phyloP scores from a whole-genome alignment of 2,329 filamentous ascomycete genomes.

The Fusarium luffae region DNA sequence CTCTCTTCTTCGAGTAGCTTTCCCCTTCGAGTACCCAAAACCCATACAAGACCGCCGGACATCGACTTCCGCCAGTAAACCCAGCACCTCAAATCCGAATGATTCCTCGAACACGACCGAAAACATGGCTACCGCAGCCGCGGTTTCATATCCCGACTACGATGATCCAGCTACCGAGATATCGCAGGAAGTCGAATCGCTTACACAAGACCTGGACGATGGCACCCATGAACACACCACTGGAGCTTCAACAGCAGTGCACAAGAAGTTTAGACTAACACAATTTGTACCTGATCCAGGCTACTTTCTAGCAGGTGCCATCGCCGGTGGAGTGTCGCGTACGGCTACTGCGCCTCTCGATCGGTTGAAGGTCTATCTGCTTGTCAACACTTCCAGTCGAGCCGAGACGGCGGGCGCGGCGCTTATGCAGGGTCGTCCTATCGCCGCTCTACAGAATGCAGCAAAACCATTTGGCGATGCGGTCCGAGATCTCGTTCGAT shows the following conservation, averaged over 20 bases:
- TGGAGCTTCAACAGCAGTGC: slow-evolving; percentile 49
- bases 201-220: slow-evolving; percentile 48
- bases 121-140: slow-evolving; percentile 37
- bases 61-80: slow-evolving; percentile 26
- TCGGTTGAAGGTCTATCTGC: slow-evolving; percentile 95
- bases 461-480: slow-evolving; percentile 78
- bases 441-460: slow-evolving; percentile 73
- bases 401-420: slow-evolving; percentile 70
- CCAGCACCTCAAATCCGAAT: slow-evolving; percentile 24
- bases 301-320: slow-evolving; percentile 96
- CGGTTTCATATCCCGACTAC: slow-evolving; percentile 35
- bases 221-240: slow-evolving; percentile 51
- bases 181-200: slow-evolving; percentile 37
- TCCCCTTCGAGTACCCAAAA: slow-evolving; percentile 53
- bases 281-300: slow-evolving; percentile 86
- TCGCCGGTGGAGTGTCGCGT: slow-evolving; percentile 93
- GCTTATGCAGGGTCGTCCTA: slow-evolving; percentile 74
- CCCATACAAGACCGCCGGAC: slow-evolving; percentile 43
- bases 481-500: slow-evolving; percentile 81
- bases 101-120: slow-evolving; percentile 20
- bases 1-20: slow-evolving; percentile 76
- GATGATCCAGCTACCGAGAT: slow-evolving; percentile 43
- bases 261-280: slow-evolving; percentile 67
- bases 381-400: slow-evolving; percentile 78
- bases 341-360: slow-evolving; percentile 96